phyloP scores from a whole-genome alignment of 306 rosid species.

The Comarum palustre region DNA sequence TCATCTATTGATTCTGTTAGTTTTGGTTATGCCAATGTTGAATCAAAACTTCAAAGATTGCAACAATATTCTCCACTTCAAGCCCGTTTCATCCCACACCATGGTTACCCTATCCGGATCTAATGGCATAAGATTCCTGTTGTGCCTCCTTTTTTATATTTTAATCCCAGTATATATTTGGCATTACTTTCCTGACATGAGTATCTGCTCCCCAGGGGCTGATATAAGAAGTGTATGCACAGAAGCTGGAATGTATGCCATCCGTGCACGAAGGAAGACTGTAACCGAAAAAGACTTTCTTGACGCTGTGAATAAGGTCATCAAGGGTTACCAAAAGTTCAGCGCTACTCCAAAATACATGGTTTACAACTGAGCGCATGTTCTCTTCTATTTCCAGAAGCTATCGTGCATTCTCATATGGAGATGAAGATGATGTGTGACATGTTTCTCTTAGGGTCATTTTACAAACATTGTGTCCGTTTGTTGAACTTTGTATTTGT shows the following conservation, averaged over 20 bases:
- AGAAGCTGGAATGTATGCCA: slow-evolving; percentile 98
- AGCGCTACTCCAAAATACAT: slow-evolving; percentile 98
- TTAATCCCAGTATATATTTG: neutral
- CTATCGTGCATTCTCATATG: slow-evolving; percentile 2
- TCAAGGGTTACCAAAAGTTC: slow-evolving; percentile 97
- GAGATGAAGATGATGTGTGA: slow-evolving; percentile 16
- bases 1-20: neutral
- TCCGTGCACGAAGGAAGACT: slow-evolving; percentile 95
- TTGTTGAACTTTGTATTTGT: slow-evolving; percentile 17
- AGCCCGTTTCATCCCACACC: too few relatives aligned
- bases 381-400: neutral
- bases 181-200: slow-evolving; percentile 25
- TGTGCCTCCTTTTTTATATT: neutral
- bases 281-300: slow-evolving; percentile 98
- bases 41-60: too few relatives aligned
- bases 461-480: slow-evolving; percentile 17
- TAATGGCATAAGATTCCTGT: neutral
- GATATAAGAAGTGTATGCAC: slow-evolving; percentile 98
- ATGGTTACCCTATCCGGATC: neutral
- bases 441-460: slow-evolving; percentile 14
- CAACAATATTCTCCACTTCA: too few relatives aligned
- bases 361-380: slow-evolving; percentile 79
- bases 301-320: slow-evolving; percentile 96
- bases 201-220: slow-evolving; percentile 56
- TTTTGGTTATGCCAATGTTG: too few relatives aligned